These are phyloP conservation scores for Fraxinus ornus DNA, from an alignment of 305 asterid species.

Conservation along the genomic window DNA sequence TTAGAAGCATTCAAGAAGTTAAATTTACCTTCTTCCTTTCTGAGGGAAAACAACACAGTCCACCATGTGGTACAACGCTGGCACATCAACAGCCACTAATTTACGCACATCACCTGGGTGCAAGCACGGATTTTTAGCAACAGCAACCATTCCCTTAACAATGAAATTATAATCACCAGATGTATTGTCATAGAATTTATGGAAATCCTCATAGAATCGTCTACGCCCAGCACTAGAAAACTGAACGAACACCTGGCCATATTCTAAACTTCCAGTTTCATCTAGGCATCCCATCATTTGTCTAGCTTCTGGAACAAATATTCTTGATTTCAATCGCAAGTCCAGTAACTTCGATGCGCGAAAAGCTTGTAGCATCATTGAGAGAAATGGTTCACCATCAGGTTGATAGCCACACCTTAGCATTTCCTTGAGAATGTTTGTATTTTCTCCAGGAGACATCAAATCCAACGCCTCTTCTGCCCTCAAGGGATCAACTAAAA, in stretches of 20 bases:
- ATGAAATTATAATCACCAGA: slow-evolving; percentile 1
- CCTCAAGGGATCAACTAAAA: slow-evolving; percentile 39
- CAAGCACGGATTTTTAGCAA: slow-evolving; percentile 53
- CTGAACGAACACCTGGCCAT: slow-evolving; percentile 50
- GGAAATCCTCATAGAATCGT: slow-evolving; percentile 24
- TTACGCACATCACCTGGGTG: slow-evolving; percentile 57
- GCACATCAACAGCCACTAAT: slow-evolving; percentile 41
- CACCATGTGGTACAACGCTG: slow-evolving; percentile 44
- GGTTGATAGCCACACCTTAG: slow-evolving; percentile 49
- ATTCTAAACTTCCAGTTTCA: slow-evolving; percentile 42
- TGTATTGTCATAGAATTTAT: neutral
- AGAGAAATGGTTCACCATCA: slow-evolving; percentile 48
- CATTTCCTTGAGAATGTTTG: slow-evolving; percentile 47
- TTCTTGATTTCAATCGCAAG: slow-evolving; percentile 38
- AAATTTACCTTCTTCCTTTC: slow-evolving; percentile 40
- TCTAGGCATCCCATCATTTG: slow-evolving; percentile 56
- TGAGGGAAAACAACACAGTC: slow-evolving; percentile 55
- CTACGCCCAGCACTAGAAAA: slow-evolving; percentile 27
- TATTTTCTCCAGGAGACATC: slow-evolving; percentile 49
- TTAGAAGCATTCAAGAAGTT: neutral
- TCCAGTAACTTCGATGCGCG: slow-evolving; percentile 47
- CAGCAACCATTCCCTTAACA: slow-evolving; percentile 30
- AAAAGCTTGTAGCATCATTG: slow-evolving; percentile 51
- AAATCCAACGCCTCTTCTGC: slow-evolving; percentile 48
- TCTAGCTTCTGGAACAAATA: slow-evolving; percentile 44